Conservation (phyloP, 495 filamentous ascomycete species). For the Aspergillus diversus region DNA sequence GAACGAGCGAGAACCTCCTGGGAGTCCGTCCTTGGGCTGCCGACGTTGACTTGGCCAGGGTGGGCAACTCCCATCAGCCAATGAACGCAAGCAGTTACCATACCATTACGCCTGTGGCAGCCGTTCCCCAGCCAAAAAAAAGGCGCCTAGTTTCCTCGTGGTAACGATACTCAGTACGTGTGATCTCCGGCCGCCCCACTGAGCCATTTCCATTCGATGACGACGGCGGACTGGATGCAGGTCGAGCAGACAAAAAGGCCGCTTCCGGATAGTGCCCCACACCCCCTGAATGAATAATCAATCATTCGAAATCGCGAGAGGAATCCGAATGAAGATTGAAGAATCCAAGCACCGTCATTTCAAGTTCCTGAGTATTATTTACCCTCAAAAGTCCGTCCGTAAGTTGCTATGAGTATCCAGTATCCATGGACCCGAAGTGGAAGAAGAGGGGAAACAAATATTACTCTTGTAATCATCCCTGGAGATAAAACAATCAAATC, state of each 20-base stretch:
- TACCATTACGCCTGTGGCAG: constrained; percentile 11
- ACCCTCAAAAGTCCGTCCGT: background rate
- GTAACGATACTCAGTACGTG: constrained; percentile 26
- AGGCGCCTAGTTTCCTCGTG: constrained; percentile 25
- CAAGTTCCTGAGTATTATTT: background rate
- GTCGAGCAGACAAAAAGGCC: constrained; percentile 22
- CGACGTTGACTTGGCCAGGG: constrained; percentile 13
- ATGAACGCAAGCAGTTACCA: constrained; percentile 18
- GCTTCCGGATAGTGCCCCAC: constrained; percentile 26
- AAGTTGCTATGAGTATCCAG: too few relatives aligned
- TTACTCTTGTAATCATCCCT: background rate
- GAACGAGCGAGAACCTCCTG: constrained; percentile 27
- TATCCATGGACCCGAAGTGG: too few relatives aligned
- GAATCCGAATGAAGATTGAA: constrained; percentile 16
- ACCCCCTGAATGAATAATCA: constrained; percentile 27
- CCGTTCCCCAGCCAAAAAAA: constrained; percentile 3
- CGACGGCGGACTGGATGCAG: constrained; percentile 17
- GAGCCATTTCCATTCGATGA: constrained; percentile 10
- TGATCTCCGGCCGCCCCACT: constrained; percentile 23
- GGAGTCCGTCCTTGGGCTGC: constrained; percentile 11
- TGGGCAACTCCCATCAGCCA: constrained; percentile 3
- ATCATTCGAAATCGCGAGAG: constrained; percentile 7
- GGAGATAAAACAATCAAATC: too few relatives aligned
- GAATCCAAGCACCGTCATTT: background rate
- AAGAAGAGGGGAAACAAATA: background rate